These are phyloP conservation scores for Melastoma candidum DNA, from an alignment of 441 rosid species.

Conservation along the genomic window DNA sequence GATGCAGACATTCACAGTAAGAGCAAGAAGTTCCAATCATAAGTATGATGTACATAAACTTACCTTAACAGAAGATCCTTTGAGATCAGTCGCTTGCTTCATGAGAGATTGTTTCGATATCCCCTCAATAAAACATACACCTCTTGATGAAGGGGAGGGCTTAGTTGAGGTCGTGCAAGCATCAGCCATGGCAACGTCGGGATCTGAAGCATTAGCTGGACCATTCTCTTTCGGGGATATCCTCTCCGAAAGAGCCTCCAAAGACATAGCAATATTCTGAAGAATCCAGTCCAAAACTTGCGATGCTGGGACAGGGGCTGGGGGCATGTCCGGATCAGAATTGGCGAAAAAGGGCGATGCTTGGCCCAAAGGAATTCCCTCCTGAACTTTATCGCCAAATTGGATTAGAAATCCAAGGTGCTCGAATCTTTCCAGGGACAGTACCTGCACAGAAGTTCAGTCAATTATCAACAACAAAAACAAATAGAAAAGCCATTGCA, in stretches of 20 bases:
- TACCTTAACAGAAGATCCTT: slow-evolving; percentile 90
- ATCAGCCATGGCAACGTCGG: slow-evolving; percentile 88
- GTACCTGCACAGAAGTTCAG: slow-evolving; percentile 32
- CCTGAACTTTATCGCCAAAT: slow-evolving; percentile 82
- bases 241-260: slow-evolving; percentile 76
- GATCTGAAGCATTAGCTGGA: slow-evolving; percentile 57
- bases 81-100: slow-evolving; percentile 83
- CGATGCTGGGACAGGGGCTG: slow-evolving; percentile 78
- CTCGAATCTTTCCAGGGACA: slow-evolving; percentile 87
- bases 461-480: too few species aligned
- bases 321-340: slow-evolving; percentile 99
- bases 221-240: slow-evolving; percentile 85
- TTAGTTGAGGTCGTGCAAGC: slow-evolving; percentile 64
- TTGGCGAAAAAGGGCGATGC: slow-evolving; percentile 92
- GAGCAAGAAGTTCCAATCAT: too few species aligned
- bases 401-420: slow-evolving; percentile 94
- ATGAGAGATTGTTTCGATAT: slow-evolving; percentile 81
- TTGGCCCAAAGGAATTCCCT: slow-evolving; percentile 72
- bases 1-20: too few species aligned
- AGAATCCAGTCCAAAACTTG: slow-evolving; percentile 93
- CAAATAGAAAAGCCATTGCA: not conserved
- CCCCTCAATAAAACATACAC: slow-evolving; percentile 79
- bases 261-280: slow-evolving; percentile 62
- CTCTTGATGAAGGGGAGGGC: slow-evolving; percentile 49
- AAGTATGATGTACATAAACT: slow-evolving; percentile 11